These are phyloP conservation scores for Tetrahymena thermophila DNA, from an alignment of 73 alveolate species.

Conservation along the genomic window DNA sequence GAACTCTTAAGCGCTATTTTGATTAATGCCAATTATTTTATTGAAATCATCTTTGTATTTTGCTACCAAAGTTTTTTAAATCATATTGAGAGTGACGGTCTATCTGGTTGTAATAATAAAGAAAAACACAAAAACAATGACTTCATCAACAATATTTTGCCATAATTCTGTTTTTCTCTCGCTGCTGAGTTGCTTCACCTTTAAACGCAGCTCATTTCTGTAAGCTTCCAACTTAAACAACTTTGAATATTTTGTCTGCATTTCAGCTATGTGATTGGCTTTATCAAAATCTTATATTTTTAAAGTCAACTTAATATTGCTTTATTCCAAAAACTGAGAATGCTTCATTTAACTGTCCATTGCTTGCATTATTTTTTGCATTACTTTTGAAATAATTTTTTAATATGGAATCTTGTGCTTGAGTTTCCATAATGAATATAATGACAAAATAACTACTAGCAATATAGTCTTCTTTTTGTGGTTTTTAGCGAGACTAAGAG, in stretches of 20 bases:
- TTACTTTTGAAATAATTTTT: background rate
- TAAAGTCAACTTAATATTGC: background rate
- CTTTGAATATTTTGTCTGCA: background rate
- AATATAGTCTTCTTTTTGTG: background rate
- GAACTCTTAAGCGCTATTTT: background rate
- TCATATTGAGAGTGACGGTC: background rate
- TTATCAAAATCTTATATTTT: background rate
- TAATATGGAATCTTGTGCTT: background rate
- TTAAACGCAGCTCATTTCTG: background rate
- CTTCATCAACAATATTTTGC: background rate
- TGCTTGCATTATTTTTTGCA: background rate
- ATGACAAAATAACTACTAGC: background rate
- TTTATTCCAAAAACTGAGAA: background rate
- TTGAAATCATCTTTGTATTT: background rate
- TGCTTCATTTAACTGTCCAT: background rate
- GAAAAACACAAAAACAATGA: background rate
- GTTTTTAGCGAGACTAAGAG: background rate
- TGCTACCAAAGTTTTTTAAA: background rate
- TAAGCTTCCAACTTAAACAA: background rate
- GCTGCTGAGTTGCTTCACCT: background rate
- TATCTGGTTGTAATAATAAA: background rate
- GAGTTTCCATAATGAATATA: background rate
- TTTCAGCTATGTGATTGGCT: background rate
- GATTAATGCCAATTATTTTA: background rate
- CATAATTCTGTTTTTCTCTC: background rate